phyloP scores from a whole-genome alignment of 257 asterid genomes.

The Buddleja alternifolia region DNA sequence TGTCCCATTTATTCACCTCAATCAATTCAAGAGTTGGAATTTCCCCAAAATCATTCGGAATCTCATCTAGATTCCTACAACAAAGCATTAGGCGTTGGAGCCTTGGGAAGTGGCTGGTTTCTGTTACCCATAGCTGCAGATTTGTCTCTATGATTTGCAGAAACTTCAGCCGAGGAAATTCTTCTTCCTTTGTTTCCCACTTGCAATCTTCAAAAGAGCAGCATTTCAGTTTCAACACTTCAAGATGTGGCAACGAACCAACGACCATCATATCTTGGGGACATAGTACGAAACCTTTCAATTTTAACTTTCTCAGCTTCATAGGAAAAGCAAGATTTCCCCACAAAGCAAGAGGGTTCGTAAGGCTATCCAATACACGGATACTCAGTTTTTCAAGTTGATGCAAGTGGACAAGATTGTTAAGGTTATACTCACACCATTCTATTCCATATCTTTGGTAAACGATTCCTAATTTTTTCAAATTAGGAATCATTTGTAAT shows the following conservation, averaged over 20 bases:
- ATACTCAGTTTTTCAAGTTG: constrained; percentile 5
- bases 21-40: not conserved
- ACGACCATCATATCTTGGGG: not conserved
- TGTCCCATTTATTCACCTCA: not conserved
- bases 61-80: not conserved
- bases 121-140: constrained; percentile 8
- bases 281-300: not conserved
- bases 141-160: not conserved
- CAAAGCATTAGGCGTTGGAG: constrained; percentile 21
- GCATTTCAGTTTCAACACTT: constrained; percentile 21
- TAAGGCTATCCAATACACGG: too few relatives aligned
- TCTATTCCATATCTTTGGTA: not conserved
- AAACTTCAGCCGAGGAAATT: constrained; percentile 9
- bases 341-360: not conserved
- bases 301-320: constrained; percentile 7
- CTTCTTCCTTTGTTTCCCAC: constrained; percentile 29
- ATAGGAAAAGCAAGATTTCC: not conserved
- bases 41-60: constrained; percentile 21
- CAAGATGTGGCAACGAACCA: constrained; percentile 29
- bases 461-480: not conserved
- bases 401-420: constrained; percentile 4
- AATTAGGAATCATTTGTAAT: not conserved
- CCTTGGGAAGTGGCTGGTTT: constrained; percentile 22
- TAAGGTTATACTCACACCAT: not conserved
- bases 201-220: not conserved